These are phyloP conservation scores for Nigrospora osmanthi DNA, from an alignment of 2,329 filamentous ascomycete genomes.

Conservation along the genomic window DNA sequence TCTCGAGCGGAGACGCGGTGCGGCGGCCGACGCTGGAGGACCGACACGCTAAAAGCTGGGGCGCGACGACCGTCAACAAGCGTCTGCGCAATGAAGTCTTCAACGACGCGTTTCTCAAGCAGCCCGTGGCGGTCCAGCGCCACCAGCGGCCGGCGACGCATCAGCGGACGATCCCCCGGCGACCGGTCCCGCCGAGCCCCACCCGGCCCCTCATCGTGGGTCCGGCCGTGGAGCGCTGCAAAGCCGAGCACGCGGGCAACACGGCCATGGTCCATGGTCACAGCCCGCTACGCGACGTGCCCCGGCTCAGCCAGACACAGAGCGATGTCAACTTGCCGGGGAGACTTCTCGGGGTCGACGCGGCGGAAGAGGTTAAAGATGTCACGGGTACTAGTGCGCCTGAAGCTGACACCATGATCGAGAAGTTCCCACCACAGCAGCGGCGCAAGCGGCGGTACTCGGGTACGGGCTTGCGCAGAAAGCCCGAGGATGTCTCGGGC, in stretches of 20 bases:
- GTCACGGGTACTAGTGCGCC: constrained; percentile 58
- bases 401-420: constrained; percentile 47
- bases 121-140: constrained; percentile 72
- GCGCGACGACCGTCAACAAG: constrained; percentile 85
- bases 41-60: constrained; percentile 65
- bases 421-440: constrained; percentile 31
- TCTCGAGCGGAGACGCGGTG: not conserved
- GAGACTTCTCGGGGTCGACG: constrained; percentile 22
- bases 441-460: constrained; percentile 69
- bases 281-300: constrained; percentile 15
- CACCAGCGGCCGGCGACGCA: constrained; percentile 57
- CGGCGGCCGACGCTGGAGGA: constrained; percentile 40
- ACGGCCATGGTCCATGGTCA: constrained; percentile 3
- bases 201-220: constrained; percentile 38
- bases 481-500: constrained; percentile 64
- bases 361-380: constrained; percentile 36
- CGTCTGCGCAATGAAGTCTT: constrained; percentile 84
- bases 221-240: constrained; percentile 5
- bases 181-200: constrained; percentile 32
- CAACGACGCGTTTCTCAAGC: constrained; percentile 82
- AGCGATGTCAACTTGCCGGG: constrained; percentile 24
- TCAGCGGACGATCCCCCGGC: constrained; percentile 56
- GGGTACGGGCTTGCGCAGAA: constrained; percentile 70
- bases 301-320: constrained; percentile 18
- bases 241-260: constrained; percentile 1